Base-by-base conservation (phyloP, 257 asterid species). In the Dorcoceras hygrometricum region DNA sequence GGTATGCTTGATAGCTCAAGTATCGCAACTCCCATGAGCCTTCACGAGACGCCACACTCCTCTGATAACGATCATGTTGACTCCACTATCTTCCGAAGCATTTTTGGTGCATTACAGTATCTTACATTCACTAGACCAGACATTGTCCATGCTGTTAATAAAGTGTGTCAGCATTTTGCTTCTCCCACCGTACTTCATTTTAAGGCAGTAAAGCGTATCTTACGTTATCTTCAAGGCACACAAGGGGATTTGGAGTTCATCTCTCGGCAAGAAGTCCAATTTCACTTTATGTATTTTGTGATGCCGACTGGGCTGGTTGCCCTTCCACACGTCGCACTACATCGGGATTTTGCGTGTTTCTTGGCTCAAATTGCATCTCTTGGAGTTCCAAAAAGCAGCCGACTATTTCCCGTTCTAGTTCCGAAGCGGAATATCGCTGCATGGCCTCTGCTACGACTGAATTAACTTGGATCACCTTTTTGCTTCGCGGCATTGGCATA, bases 371-470 rank as follows among this genome's bases (percentile, higher is more conserved):
- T 3, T 39, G n/a, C 3, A 0, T 39, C 4, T 39, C 50, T 39
- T 39, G n/a, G n/a, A 2, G 6, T 2, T 39, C 1, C 4, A 39
- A 39, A n/a, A 39, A 39, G 1, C n/a, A 39, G 14, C 50, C n/a
- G 14, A 39, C 6, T 2, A n/a, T 12, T 4, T 39, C 50, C 1
- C n/a, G 50, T 5, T 39, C n/a, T 11, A 39, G 18, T 39, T 39
- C 6, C 0, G 6, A 39, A n/a, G 6, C 50, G 0, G 6, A 39
- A 39, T 39, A 39, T 14, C 6, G 6, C 0, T 39, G 2, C 6
- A 39, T 39, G n/a, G n/a, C 5, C 11, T 3, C 12, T 3, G 12
- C 50, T 0, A 3, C 1, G 0, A 1, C 5, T 0, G n/a, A 12
- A 14, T 39, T 39, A 39, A 39, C 50, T 4, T 34, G 46, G 16